These are phyloP conservation scores for Lodderomyces theae DNA, from an alignment of 1,139 yeast genomes.

Conservation along the genomic window DNA sequence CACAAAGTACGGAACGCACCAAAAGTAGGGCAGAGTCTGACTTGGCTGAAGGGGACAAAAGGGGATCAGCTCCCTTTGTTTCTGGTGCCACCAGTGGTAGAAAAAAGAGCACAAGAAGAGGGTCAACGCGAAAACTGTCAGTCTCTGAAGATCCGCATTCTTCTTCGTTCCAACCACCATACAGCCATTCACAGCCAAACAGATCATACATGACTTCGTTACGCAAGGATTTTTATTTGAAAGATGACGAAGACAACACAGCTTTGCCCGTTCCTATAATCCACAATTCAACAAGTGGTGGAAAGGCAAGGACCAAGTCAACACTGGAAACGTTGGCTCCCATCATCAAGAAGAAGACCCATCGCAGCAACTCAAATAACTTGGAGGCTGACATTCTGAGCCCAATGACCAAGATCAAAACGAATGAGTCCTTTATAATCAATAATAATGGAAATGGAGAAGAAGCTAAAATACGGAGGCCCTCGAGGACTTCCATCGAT, in stretches of 20 bases:
- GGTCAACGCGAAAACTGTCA: constrained; percentile 8
- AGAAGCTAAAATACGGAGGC: constrained; percentile 22
- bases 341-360: constrained; percentile 9
- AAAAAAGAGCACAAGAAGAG: constrained; percentile 5
- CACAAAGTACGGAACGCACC: background rate
- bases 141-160: constrained; percentile 1
- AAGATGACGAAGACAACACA: constrained; percentile 11
- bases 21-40: background rate
- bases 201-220: constrained; percentile 13
- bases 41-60: background rate
- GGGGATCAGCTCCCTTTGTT: background rate
- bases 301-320: constrained; percentile 20
- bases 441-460: constrained; percentile 4
- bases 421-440: constrained; percentile 29
- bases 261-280: constrained; percentile 7
- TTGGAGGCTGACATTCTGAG: constrained; percentile 30
- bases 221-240: constrained; percentile 15
- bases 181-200: constrained; percentile 5
- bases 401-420: constrained; percentile 31
- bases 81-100: background rate
- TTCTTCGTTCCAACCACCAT: background rate
- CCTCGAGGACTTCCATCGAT: constrained; percentile 44
- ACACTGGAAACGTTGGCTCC: constrained; percentile 24
- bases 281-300: background rate
- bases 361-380: constrained; percentile 17